A percentile compares a stretch with the other conserved stretches of the same genome.
phyloP scores from a whole-genome alignment of 805 yeast genomes.

The Hemisphaericaspora nanyangensis region DNA sequence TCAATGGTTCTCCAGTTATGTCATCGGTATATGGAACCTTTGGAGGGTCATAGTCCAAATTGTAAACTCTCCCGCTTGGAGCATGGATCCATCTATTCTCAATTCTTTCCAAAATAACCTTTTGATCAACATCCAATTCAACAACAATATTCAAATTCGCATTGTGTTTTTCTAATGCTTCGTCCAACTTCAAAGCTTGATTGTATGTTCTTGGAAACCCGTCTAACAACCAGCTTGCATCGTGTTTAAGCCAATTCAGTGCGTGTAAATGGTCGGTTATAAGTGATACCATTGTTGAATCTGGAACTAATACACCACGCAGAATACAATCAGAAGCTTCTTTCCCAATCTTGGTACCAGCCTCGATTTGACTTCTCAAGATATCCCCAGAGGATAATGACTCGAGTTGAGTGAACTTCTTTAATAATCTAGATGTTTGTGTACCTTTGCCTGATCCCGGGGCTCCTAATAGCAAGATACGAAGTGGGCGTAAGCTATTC shows the following conservation, averaged over 20 bases:
- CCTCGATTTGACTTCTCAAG: slow-evolving; percentile 62
- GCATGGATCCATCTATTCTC: slow-evolving; percentile 82
- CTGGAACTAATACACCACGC: slow-evolving; percentile 72
- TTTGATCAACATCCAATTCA: slow-evolving; percentile 81
- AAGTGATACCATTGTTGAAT: slow-evolving; percentile 57
- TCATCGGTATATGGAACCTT: slow-evolving; percentile 78
- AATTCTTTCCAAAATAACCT: slow-evolving; percentile 76
- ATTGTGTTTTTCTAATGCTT: slow-evolving; percentile 31
- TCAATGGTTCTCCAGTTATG: slow-evolving; percentile 80
- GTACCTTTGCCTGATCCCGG: slow-evolving; percentile 98
- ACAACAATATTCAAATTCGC: slow-evolving; percentile 70
- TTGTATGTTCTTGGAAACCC: slow-evolving; percentile 83
- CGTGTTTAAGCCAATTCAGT: slow-evolving; percentile 39
- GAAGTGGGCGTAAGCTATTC: slow-evolving; percentile 35
- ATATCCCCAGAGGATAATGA: slow-evolving; percentile 84
- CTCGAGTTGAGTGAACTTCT: slow-evolving; percentile 47
- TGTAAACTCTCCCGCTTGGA: slow-evolving; percentile 84
- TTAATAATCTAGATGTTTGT: slow-evolving; percentile 62
- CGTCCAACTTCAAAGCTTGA: slow-evolving; percentile 65
- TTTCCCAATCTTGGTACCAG: slow-evolving; percentile 50
- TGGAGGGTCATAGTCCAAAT: slow-evolving; percentile 86
- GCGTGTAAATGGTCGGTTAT: slow-evolving; percentile 47
- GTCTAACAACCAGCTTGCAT: slow-evolving; percentile 71
- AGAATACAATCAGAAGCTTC: slow-evolving; percentile 55
- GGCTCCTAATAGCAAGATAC: slow-evolving; percentile 80